Evolutionary conservation across 192 early-diverging fungal genomes (phyloP).

Genomic region (Coemansia umbellata): DNA sequence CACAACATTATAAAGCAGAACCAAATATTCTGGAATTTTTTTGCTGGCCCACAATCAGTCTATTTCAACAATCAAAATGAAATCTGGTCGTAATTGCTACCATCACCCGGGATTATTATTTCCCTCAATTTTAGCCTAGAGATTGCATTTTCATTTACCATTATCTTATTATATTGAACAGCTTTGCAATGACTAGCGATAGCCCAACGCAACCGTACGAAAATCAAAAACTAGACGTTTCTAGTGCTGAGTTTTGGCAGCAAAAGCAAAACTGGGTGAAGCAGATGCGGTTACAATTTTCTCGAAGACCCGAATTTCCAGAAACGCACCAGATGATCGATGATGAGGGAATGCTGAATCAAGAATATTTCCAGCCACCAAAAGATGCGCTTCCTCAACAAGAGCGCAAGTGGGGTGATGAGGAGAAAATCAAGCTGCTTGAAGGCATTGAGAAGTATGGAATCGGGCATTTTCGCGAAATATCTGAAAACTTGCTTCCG

Average conservation of each 20-base stretch:
- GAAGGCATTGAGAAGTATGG: conserved; percentile 79
- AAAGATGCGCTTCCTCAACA: conserved; percentile 56
- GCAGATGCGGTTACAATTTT: conserved; percentile 80
- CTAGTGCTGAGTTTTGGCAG: conserved; percentile 34
- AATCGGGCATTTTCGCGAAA: conserved; percentile 86
- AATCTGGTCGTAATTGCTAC: too few species aligned
- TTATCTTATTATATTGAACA: too few species aligned
- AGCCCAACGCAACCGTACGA: background rate
- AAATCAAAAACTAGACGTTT: background rate
- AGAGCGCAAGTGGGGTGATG: conserved; percentile 81
- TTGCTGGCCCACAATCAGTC: too few species aligned
- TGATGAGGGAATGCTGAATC: conserved; percentile 78
- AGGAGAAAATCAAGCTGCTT: conserved; percentile 69
- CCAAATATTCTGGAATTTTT: too few species aligned
- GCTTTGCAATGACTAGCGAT: background rate
- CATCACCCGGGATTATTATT: too few species aligned
- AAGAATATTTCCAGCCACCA: conserved; percentile 72
- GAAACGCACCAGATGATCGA: conserved; percentile 82
- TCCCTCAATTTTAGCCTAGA: too few species aligned
- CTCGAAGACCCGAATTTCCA: conserved; percentile 74
- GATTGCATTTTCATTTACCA: too few species aligned
- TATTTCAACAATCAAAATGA: too few species aligned
- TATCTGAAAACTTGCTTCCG: conserved; percentile 70
- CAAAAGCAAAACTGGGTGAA: conserved; percentile 78
- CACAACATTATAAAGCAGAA: too few species aligned